Base-by-base conservation (phyloP, 495 filamentous ascomycete species). In the Trichoderma orchidacearum region DNA sequence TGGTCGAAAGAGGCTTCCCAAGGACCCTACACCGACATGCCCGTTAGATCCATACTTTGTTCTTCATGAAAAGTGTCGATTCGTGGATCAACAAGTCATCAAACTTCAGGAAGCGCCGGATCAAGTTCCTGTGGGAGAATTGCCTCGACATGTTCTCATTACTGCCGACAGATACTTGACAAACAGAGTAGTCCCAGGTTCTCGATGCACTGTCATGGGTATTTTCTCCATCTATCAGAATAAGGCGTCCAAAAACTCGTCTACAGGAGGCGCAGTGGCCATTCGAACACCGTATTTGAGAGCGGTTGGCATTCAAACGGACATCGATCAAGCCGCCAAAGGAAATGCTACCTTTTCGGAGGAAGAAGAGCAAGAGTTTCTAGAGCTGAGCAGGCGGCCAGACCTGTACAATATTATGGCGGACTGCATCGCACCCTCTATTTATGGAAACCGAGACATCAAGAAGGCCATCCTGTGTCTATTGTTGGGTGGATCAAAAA, bases 31-130 rank as follows among this genome's bases (percentile, higher is more conserved):
- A 8, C 74, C 81, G 21, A 80, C 84, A 58, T 99, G 94, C 64
- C 91, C 92, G 1, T 73, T 97, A 60, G 93, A 99, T 64, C 94
- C 94, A 5, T 99, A 96, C 66, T 91, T 92, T 59, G 85, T 99
- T 30, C 76, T 92, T 8, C 94, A 99, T 67, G 94, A 97, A 68
- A 90, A 87, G 64, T 94, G 87, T 58, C 82, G 85, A 59, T 99
- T 99, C 67, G 91, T 96, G 64, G 94, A 99, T 64, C 94, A 97
- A 63, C 94, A 99, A 66, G 88, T 97, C 48, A 84, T 99, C 62
- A 99, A 99, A 71, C 81, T 99, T 7, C 94, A 99, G 68, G 94
- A 99, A 70, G 94, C 94, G 12, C 94, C 94, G 5, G 94, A 99
- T 65, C 90, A 96, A 66, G 93, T 99, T 0, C 94, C 94, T 1